Base-by-base conservation (phyloP, 2,329 filamentous ascomycete species). In the Trichophyton benhamiae region DNA sequence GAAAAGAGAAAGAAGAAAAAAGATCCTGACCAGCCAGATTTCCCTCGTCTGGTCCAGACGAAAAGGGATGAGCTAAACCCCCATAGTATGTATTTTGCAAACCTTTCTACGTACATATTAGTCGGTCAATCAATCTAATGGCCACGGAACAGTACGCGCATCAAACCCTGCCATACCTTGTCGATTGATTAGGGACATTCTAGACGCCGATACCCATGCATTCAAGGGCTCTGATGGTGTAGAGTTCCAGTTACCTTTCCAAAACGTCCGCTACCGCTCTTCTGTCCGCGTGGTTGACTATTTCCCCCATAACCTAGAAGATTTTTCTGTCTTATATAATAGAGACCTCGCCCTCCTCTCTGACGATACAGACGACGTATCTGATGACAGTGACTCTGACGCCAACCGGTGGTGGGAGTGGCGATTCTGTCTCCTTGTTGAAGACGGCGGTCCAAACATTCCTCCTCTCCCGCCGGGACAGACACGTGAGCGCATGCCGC, bases 211-310 rank as follows among this genome's bases (percentile, higher is more conserved):
- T 65, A 71, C 67, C 33, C 75, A 82, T 64, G 69, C 77, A 53
- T 78, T 78, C 17, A 74, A 73, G 33, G 74, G 80, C 1, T 73
- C 79, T 6, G 74, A 70, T 1, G 77, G 76, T 2, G 70, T 76
- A n/a, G 65, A 71, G 22, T 78, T 78, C 62, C 70, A 68, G 2
- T 68, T 91, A 0, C 89, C 91, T 0, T 95, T 95, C 68, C 79
- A 85, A 61, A 90, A 91, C 68, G 76, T 81, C 61, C 87, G 84
- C 48, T 91, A 91, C 70, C 83, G 84, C 55, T 78, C 83, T 22
- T 79, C 81, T 38, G 85, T 89, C 41, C 86, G 89, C n/a, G 86
- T 95, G 1, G 81, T 95, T 41, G 89, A 96, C 74, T 96, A 88
- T 71, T 83, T 81, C 62, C 92, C 92, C 0, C 74, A 79, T 1